A percentile compares a stretch with the other conserved stretches of the same genome.
Evolutionary conservation across 2,329 filamentous ascomycete species (phyloP).

Genomic region (Juglanconis sp.): DNA sequence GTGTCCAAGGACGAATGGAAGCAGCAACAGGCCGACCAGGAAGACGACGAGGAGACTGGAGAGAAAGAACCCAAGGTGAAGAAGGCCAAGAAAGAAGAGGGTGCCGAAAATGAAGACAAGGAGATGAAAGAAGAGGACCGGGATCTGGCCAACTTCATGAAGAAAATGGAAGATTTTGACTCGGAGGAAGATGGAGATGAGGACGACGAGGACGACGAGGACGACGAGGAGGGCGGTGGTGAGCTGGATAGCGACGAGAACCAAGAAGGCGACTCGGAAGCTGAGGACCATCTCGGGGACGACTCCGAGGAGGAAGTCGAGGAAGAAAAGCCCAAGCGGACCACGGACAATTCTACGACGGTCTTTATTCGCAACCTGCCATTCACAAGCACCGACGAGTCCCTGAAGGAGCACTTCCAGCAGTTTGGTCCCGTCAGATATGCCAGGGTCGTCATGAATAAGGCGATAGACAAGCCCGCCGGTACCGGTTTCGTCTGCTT

Average conservation of each 20-base stretch:
- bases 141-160: slow-evolving; percentile 53
- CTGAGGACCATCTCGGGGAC: slow-evolving; percentile 38
- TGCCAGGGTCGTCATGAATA: slow-evolving; percentile 86
- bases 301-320: slow-evolving; percentile 24
- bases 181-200: slow-evolving; percentile 53
- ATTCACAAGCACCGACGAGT: slow-evolving; percentile 80
- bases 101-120: slow-evolving; percentile 29
- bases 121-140: slow-evolving; percentile 37
- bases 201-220: slow-evolving; percentile 37
- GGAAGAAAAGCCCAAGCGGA: slow-evolving; percentile 35
- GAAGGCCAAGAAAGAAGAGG: slow-evolving; percentile 38
- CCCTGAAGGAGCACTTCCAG: slow-evolving; percentile 80
- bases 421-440: slow-evolving; percentile 87
- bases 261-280: slow-evolving; percentile 44
- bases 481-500: slow-evolving; percentile 97
- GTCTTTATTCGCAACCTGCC: slow-evolving; percentile 93
- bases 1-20: slow-evolving; percentile 89
- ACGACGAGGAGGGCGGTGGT: slow-evolving; percentile 40
- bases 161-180: slow-evolving; percentile 56
- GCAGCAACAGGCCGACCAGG: slow-evolving; percentile 48
- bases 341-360: slow-evolving; percentile 68
- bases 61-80: slow-evolving; percentile 27
- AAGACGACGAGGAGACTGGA: slow-evolving; percentile 35
- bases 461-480: slow-evolving; percentile 76
- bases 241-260: slow-evolving; percentile 43